Evolutionary conservation across 202 grass and related monocot species (phyloP), one percentile per base, ranked within the genome.

Genomic region (Schoenoplectus tabernaemontani): DNA sequence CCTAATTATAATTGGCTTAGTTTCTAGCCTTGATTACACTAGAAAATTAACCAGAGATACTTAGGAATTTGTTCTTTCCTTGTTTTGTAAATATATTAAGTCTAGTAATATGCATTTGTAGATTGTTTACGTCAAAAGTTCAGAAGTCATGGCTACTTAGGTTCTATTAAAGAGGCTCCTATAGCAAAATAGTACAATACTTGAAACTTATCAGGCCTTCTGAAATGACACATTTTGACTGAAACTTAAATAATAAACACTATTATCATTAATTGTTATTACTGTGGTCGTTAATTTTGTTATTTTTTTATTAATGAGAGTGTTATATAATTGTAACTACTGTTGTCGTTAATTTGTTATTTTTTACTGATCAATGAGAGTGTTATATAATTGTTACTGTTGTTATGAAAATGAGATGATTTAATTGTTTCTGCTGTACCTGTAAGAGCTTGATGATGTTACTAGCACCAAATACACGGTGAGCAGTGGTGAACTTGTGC

Each of bases 391-490:
- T 33, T 54, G 7, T 4, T 75, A 36, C 13, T 72, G 7, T 2
- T 68, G 36, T 43, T 10, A 22, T 68, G 37, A 42, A 68, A 64
- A 20, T 5, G 37, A 22, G n/a, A 42, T 68, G 34, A 16, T 22
- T 65, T 38, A 41, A 41, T 42, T 50, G 17, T 67, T 67, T 22
- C 0, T 71, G 6, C 15, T 34, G 16, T 81, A 88, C 92, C 89
- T 92, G 93, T 33, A 99, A 80, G 77, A 99, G 87, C 78, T 99
- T 99, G 85, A 95, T 95, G 85, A 99, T 99, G 86, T 99, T 99
- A 78, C 96, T 95, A 59, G 96, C 96, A 64, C 96, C 96, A 78
- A 99, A 99, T 28, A 99, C 86, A 11, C 96, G 96, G 83, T 99
- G 96, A 22, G 96, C 96, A 64, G 88, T 93, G 51, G 96, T 88